A percentile compares a stretch with the other conserved stretches of the same genome.
Conservation (phyloP, 2,329 filamentous ascomycete species). For the Calonectria pseudoturangicola region DNA sequence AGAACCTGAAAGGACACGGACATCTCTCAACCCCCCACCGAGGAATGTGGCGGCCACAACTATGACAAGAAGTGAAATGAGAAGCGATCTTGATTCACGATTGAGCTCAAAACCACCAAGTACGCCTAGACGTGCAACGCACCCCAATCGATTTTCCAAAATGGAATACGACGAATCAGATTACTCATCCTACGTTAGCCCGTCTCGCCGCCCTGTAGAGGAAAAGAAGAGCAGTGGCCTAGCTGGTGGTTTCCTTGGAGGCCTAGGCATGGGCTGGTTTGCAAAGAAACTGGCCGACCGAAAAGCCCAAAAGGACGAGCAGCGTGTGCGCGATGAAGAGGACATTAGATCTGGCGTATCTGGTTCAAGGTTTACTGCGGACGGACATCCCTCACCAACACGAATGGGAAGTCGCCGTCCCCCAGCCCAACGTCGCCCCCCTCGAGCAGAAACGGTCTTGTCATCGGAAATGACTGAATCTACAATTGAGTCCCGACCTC, state of each 20-base stretch:
- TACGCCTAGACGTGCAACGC: conserved; percentile 69
- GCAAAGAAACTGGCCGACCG: conserved; percentile 78
- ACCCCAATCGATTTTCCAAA: conserved; percentile 65
- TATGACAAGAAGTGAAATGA: conserved; percentile 56
- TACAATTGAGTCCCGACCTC: conserved; percentile 56
- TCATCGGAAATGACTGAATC: conserved; percentile 62
- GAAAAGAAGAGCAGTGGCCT: conserved; percentile 68
- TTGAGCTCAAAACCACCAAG: conserved; percentile 63
- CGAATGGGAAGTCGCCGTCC: conserved; percentile 60
- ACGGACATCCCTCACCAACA: conserved; percentile 74
- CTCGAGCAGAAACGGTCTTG: conserved; percentile 53
- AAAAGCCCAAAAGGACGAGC: conserved; percentile 68
- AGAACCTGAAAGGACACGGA: conserved; percentile 56
- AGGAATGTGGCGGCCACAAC: conserved; percentile 65
- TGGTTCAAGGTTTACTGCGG: conserved; percentile 80
- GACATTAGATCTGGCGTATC: conserved; percentile 76
- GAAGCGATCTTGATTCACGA: conserved; percentile 65
- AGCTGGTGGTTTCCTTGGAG: conserved; percentile 75
- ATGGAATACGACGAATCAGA: conserved; percentile 72
- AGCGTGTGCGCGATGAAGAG: conserved; percentile 69
- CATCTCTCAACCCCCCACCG: conserved; percentile 69
- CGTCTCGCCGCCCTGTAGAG: conserved; percentile 73
- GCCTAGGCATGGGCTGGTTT: conserved; percentile 81
- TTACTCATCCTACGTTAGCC: conserved; percentile 77
- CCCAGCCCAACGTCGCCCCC: conserved; percentile 50